These are phyloP conservation scores for Wickerhamiella azymoides DNA, from an alignment of 805 yeast species.

Conservation along the genomic window DNA sequence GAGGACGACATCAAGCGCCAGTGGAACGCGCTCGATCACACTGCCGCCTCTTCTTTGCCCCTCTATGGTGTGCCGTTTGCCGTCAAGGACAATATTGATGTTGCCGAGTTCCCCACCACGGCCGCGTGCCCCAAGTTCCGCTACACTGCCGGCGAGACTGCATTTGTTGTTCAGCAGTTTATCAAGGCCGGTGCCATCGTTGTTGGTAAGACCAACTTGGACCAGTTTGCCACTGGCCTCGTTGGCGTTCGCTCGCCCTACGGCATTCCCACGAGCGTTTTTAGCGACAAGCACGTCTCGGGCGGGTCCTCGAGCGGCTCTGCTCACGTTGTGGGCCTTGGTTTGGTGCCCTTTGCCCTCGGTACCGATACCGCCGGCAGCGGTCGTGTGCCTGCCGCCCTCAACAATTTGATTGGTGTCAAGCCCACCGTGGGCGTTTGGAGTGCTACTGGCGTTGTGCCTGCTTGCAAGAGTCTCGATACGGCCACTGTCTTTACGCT, in stretches of 20 bases:
- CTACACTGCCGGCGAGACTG: conserved; percentile 55
- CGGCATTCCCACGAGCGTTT: conserved; percentile 75
- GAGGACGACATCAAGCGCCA: conserved; percentile 54
- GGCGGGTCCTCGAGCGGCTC: conserved; percentile 97
- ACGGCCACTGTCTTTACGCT: conserved; percentile 79
- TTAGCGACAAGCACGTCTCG: conserved; percentile 61
- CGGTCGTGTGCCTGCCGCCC: conserved; percentile 92
- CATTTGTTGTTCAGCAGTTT: conserved; percentile 60
- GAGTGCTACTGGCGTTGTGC: conserved; percentile 85
- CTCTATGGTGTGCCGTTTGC: conserved; percentile 93
- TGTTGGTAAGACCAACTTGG: conserved; percentile 87
- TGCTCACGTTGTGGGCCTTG: conserved; percentile 81
- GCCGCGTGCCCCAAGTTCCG: conserved; percentile 88
- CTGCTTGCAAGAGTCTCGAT: conserved; percentile 90
- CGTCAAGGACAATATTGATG: conserved; percentile 90
- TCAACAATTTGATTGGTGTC: conserved; percentile 81
- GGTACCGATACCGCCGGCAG: conserved; percentile 99
- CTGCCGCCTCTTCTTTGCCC: conserved; percentile 27
- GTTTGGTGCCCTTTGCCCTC: conserved; percentile 73
- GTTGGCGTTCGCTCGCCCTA: conserved; percentile 94
- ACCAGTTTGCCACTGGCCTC: conserved; percentile 94
- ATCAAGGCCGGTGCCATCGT: conserved; percentile 86
- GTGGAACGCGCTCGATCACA: conserved; percentile 44
- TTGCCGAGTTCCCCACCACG: conserved; percentile 65
- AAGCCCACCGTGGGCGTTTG: conserved; percentile 86